Base-by-base conservation (phyloP, 345 rosid species). In the Citrus inodora region DNA sequence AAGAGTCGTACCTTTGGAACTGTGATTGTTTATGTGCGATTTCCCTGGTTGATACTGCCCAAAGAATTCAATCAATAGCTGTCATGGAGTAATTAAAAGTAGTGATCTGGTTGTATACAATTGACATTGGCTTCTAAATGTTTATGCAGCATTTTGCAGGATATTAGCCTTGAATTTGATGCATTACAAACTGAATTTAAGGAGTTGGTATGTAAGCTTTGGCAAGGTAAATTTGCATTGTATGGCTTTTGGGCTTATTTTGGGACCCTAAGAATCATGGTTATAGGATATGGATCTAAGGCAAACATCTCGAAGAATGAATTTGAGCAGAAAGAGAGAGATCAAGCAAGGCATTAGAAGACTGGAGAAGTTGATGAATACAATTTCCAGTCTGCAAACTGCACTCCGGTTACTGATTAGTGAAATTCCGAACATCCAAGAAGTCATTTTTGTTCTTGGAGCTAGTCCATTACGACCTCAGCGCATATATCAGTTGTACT, bases 391-490 rank as follows among this genome's bases (percentile, higher is more conserved):
- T 73, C 79, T 92, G 51, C 87, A 90, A 69, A 85, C 66, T 58
- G 92, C 94, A 0, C 71, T 94, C 76, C 90, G 82, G 33, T 79
- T 85, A 76, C 62, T 89, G 71, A 85, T 90, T 58, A 75, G 87
- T 40, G 84, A 88, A 82, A 76, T 80, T 69, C 90, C 89, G 33
- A 60, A 77, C 21, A 61, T 89, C 70, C 89, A 85, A 70, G 86
- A 82, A 73, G 88, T 88, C 28, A 77, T 93, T 80, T 86, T 92
- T 87, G 80, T 88, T 71, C 88, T 93, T 68, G 96, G 97, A 62
- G 87, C 91, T 60, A 90, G 92, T 85, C 92, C 98, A 1, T 37
- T 89, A 62, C 89, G 97, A n/a, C 99, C 98, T 35, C 92, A 55
- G 67, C 82, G 82, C 62, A 90, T 92, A 38, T 92, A 95, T 55